Base-by-base conservation (phyloP, 805 yeast genomes). In the Candida incommunis region DNA sequence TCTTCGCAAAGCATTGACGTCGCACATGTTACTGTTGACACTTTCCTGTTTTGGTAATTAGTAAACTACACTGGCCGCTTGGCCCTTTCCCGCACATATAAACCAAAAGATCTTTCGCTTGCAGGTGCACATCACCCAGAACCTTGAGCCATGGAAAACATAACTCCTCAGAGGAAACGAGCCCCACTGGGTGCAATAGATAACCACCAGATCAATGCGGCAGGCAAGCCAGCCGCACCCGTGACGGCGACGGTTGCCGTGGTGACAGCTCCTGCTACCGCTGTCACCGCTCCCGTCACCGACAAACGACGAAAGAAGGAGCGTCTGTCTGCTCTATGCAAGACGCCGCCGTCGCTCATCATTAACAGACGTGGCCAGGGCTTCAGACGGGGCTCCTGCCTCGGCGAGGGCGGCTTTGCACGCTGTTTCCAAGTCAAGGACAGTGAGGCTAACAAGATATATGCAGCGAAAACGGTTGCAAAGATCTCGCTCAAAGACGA, bases 341-440 rank as follows among this genome's bases (percentile, higher is more conserved):
- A 86, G 64, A 92, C 98, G 2, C 98, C 98, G 2, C 98, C 98
- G 27, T 82, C 95, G 16, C 72, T 88, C 51, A 94, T 92, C 52
- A 75, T 90, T 54, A 85, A 92, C 40, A 75, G 88, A 64, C 72
- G 74, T 47, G 96, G 96, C 40, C 76, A 84, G 59, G 94, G 87
- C 54, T 92, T 83, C 63, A 85, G 82, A 51, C 75, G 97, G 59
- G 97, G 97, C 1, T 71, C 71, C 48, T 88, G 87, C 56, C 69
- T 92, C 27, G 98, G 98, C 29, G 97, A 90, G 67, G 99, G 99
- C 49, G 99, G 99, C 0, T 92, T 92, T 69, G 99, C 98, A 16
- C 77, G 97, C 59, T 92, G 99, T 61, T 92, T 92, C 66, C 96
- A 92, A 62, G 92, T 92, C 71, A 85, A 82, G 60, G 95, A 88